Evolutionary conservation across 2,329 filamentous ascomycete genomes (phyloP).

Genomic region (Colletotrichum sublineola): DNA sequence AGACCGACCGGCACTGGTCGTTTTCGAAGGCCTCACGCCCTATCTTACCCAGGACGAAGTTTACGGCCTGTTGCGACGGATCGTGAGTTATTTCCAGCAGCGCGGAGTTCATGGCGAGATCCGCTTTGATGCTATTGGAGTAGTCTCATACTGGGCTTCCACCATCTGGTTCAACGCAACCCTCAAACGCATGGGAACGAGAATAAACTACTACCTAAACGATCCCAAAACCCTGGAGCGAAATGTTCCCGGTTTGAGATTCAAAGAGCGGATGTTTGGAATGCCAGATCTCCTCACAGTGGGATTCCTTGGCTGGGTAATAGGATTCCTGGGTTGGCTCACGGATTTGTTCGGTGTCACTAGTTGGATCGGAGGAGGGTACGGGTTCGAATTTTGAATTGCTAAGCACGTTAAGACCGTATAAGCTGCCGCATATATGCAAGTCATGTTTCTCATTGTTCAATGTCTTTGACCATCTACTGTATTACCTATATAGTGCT

Average conservation of each 20-base stretch:
- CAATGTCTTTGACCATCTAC: not conserved
- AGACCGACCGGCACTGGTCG: slow-evolving; percentile 49
- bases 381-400: slow-evolving; percentile 30
- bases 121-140: slow-evolving; percentile 29
- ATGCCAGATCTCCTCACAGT: slow-evolving; percentile 1
- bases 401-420: not conserved
- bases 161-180: slow-evolving; percentile 13
- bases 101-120: slow-evolving; percentile 45
- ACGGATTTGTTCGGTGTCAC: slow-evolving; percentile 13
- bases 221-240: slow-evolving; percentile 18
- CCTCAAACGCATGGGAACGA: slow-evolving; percentile 31
- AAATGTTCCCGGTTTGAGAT: slow-evolving; percentile 21
- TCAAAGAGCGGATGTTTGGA: slow-evolving; percentile 28
- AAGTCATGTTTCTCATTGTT: not conserved
- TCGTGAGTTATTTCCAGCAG: slow-evolving; percentile 46
- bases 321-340: slow-evolving; percentile 28
- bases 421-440: not conserved
- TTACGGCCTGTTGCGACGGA: slow-evolving; percentile 44
- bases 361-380: slow-evolving; percentile 15
- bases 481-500: not conserved
- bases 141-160: slow-evolving; percentile 3
- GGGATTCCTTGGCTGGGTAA: slow-evolving; percentile 12
- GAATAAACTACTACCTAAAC: slow-evolving; percentile 24
- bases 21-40: slow-evolving; percentile 51
- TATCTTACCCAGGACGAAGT: slow-evolving; percentile 48